Evolutionary conservation across 257 asterid species (phyloP).

Genomic region (Solanum medicagineum): DNA sequence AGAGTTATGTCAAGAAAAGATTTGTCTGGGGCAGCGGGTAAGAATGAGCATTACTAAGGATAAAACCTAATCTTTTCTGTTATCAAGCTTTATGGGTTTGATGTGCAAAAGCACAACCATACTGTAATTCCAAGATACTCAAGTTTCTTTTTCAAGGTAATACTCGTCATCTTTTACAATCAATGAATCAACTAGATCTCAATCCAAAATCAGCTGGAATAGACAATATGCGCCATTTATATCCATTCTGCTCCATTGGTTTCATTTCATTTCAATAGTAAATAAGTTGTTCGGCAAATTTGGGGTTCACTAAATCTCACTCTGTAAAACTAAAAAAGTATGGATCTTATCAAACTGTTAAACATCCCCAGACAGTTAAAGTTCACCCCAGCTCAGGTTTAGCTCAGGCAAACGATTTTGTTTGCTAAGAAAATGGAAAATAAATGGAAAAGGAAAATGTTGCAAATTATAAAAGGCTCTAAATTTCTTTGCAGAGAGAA

Average conservation of each 20-base stretch:
- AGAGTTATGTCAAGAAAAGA: not conserved
- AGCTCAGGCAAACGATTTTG: constrained; percentile 37
- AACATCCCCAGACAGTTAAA: constrained; percentile 73
- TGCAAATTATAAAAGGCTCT: not conserved
- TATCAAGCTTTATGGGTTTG: not conserved
- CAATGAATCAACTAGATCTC: not conserved
- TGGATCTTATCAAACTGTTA: constrained; percentile 74
- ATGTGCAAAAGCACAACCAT: not conserved
- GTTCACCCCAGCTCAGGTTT: constrained; percentile 85
- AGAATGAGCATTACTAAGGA: not conserved
- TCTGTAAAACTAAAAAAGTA: constrained; percentile 67
- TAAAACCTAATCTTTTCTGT: not conserved
- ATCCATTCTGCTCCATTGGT: not conserved
- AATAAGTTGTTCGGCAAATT: not conserved
- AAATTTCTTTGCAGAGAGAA: not conserved
- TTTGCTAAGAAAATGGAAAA: not conserved
- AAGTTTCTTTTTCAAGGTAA: not conserved
- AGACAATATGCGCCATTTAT: not conserved
- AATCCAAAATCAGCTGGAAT: not conserved
- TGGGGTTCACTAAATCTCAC: constrained; percentile 17
- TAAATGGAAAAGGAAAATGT: not conserved
- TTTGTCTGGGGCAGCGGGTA: not conserved
- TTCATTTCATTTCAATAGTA: not conserved
- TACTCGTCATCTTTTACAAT: not conserved
- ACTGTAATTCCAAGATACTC: not conserved